Evolutionary conservation across 495 filamentous ascomycete species (phyloP), one percentile per base, ranked within the genome.

Genomic region (Bombardia bombarda): DNA sequence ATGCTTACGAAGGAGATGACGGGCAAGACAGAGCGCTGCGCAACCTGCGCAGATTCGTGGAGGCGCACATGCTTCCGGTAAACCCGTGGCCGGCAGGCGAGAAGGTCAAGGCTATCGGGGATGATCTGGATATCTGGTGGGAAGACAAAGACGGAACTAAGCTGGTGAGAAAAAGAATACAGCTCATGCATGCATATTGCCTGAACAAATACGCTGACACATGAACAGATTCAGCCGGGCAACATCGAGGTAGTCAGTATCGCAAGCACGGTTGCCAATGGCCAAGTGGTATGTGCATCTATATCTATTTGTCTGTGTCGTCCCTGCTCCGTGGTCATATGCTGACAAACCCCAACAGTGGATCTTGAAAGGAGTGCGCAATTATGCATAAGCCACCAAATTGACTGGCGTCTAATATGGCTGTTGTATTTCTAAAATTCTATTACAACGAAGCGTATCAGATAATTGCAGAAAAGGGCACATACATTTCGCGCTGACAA

Each of bases 11-110:
- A 26, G 92, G 92, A 0, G 62, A 72, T 0, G 79, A 77, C 12
- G 93, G 93, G 0, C 80, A 84, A 45, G 85, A 90, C 42, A 70
- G 90, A 20, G 90, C 92, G 2, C 75, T 79, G 31, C 68, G 63
- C 43, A 98, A 98, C 56, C 53, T 97, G 55, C 74, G 78, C 56
- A 67, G 77, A 26, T 96, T 97, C 61, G 87, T 93, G 0, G 84
- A 95, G 67, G 83, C 84, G 10, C 92, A 98, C 63, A 71, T 95
- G 28, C 67, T 96, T 0, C 76, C 79, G 12, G 66, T 65, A 12
- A 85, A 76, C 50, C 90, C 90, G 2, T 97, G 93, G 92, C 66
- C 65, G 42, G 82, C 85, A 55, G 78, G 78, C 0, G 72, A 84
- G 58, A 90, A 86, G 61, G 72, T 75, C 0, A 74, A 79, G 62